A percentile compares a stretch with the other conserved stretches of the same genome.
Conservation (phyloP, 805 yeast genomes). For the Blastobotrys robertii region DNA sequence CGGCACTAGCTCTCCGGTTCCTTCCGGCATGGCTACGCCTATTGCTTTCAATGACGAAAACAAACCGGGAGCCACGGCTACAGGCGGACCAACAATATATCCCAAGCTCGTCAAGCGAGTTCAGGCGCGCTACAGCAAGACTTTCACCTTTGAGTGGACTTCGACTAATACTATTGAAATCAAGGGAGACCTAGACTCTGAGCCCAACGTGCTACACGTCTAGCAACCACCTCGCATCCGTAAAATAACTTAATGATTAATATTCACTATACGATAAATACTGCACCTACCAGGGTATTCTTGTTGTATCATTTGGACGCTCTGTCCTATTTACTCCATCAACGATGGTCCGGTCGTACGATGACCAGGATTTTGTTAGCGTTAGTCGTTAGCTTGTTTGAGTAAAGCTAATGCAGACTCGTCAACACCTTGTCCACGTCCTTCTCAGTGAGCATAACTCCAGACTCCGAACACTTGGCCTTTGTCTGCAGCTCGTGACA, state of each 20-base stretch:
- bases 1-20: not conserved
- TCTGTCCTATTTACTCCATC: not conserved
- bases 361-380: not conserved
- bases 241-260: not conserved
- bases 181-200: conserved; percentile 1
- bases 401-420: conserved; percentile 1
- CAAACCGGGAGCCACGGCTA: not conserved
- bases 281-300: not conserved
- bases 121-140: not conserved
- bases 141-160: conserved; percentile 2
- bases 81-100: not conserved
- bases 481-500: conserved; percentile 82
- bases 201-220: conserved; percentile 1
- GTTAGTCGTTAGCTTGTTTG: too few species aligned
- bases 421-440: conserved; percentile 58
- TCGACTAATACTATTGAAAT: not conserved
- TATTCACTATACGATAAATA: not conserved
- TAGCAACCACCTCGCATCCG: not conserved
- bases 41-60: not conserved
- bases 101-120: not conserved
- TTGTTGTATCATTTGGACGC: not conserved
- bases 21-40: conserved; percentile 1
- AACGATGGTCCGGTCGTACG: not conserved
- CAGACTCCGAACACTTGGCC: conserved; percentile 91
- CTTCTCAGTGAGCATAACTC: conserved; percentile 73